Percentiles rank a stretch among this genome's conserved stretches.
phyloP scores from a whole-genome alignment of 208 protist genomes.

The Jaenimonas drosophilae region DNA sequence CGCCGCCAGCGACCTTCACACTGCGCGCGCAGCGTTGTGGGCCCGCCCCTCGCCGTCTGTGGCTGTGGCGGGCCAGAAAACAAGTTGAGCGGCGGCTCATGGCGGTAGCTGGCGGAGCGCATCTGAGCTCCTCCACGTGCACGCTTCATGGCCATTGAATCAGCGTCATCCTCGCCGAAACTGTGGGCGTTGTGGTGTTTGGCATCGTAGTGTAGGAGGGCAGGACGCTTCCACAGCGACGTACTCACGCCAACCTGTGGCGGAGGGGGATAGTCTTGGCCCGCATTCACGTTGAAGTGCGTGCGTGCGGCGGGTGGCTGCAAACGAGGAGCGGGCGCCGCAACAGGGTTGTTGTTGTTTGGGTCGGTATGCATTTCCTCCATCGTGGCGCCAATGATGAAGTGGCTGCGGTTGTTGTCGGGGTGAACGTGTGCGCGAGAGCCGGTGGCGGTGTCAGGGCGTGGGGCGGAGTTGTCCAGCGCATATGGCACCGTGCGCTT shows the following conservation, averaged over 20 bases:
- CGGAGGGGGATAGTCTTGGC: constrained; percentile 38
- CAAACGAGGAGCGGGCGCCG: constrained; percentile 6
- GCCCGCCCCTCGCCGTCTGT: neutral
- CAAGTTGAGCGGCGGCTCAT: constrained; percentile 7
- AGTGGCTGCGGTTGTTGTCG: constrained; percentile 21
- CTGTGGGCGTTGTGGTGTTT: constrained; percentile 6
- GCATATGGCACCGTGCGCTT: constrained; percentile 44
- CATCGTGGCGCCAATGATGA: constrained; percentile 18
- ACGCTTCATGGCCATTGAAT: constrained; percentile 35
- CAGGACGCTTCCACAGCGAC: constrained; percentile 15
- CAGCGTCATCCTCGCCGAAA: constrained; percentile 17
- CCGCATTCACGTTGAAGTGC: neutral
- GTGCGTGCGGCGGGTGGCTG: neutral
- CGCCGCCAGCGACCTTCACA: neutral
- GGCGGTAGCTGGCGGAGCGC: constrained; percentile 17
- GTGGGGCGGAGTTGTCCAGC: constrained; percentile 23
- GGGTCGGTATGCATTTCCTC: constrained; percentile 5
- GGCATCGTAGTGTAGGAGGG: constrained; percentile 18
- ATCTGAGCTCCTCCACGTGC: constrained; percentile 5
- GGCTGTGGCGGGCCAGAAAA: neutral
- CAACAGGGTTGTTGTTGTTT: constrained; percentile 14
- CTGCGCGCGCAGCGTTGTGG: neutral
- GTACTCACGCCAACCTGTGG: constrained; percentile 42
- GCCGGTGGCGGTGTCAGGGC: constrained; percentile 18
- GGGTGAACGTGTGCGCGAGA: constrained; percentile 6